These are phyloP conservation scores for Castanea crenata DNA, from an alignment of 306 rosid species.

Conservation along the genomic window DNA sequence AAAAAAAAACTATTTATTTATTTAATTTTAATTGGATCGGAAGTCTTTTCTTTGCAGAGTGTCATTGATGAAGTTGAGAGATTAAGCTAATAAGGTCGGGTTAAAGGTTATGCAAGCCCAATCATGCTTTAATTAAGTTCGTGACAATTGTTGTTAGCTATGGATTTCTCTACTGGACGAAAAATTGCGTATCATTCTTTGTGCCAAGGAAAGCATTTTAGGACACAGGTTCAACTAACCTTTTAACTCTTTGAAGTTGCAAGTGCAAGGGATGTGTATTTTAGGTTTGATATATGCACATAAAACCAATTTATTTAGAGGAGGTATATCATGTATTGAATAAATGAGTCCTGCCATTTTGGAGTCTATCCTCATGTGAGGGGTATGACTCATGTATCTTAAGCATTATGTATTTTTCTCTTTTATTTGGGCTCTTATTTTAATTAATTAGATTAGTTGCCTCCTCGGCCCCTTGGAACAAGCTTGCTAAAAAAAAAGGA, in stretches of 20 bases:
- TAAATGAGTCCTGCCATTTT: no score
- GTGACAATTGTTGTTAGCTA: background rate
- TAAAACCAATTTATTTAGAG: background rate
- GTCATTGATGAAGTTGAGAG: no score
- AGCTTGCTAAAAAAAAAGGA: no score
- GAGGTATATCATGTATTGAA: no score
- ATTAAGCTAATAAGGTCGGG: no score
- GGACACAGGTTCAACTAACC: background rate
- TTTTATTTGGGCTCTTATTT: background rate
- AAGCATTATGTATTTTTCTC: no score
- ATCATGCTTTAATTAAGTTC: background rate
- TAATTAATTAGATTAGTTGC: background rate
- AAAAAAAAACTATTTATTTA: no score
- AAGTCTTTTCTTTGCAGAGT: no score
- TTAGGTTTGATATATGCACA: background rate
- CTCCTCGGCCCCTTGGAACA: background rate
- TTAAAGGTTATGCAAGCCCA: no score
- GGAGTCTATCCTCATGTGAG: no score
- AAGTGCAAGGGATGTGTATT: background rate
- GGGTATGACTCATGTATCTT: no score
- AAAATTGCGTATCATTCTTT: background rate
- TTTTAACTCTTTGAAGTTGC: background rate
- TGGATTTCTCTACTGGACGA: background rate
- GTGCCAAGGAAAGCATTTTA: background rate
- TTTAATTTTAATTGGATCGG: no score